phyloP scores from a whole-genome alignment of 202 grass and related monocot genomes.

The Saccharum hybrid region DNA sequence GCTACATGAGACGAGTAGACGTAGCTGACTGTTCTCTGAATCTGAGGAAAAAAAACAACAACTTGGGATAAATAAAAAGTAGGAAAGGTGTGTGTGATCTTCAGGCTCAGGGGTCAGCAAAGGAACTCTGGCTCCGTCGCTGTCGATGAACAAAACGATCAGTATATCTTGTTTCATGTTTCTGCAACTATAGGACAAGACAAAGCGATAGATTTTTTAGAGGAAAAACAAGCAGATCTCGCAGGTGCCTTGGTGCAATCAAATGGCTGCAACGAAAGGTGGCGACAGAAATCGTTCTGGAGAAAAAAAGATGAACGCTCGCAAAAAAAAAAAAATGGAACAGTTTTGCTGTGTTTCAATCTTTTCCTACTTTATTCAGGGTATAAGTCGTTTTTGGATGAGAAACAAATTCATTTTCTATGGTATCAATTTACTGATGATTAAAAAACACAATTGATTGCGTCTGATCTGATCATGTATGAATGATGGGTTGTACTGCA shows the following conservation, averaged over 20 bases:
- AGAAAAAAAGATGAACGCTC: no score
- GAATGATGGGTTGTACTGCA: background rate
- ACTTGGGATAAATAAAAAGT: background rate
- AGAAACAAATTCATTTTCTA: background rate
- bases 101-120: background rate
- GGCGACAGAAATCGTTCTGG: background rate
- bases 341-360: background rate
- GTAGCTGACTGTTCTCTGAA: background rate
- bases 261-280: slow-evolving; percentile 20
- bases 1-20: background rate
- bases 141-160: background rate
- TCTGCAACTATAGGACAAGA: background rate
- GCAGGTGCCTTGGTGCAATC: background rate
- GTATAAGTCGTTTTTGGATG: background rate
- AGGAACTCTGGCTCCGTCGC: slow-evolving; percentile 10
- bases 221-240: background rate
- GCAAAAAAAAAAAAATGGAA: background rate
- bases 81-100: background rate
- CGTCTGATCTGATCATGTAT: background rate
- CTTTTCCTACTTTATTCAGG: background rate
- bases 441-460: background rate
- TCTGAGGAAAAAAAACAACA: background rate
- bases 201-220: background rate
- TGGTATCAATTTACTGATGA: background rate
- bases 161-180: background rate